Percentiles rank a stretch among this genome's conserved stretches.
These are phyloP conservation scores for Linum trigynum DNA, from an alignment of 345 rosid species.

Conservation along the genomic window DNA sequence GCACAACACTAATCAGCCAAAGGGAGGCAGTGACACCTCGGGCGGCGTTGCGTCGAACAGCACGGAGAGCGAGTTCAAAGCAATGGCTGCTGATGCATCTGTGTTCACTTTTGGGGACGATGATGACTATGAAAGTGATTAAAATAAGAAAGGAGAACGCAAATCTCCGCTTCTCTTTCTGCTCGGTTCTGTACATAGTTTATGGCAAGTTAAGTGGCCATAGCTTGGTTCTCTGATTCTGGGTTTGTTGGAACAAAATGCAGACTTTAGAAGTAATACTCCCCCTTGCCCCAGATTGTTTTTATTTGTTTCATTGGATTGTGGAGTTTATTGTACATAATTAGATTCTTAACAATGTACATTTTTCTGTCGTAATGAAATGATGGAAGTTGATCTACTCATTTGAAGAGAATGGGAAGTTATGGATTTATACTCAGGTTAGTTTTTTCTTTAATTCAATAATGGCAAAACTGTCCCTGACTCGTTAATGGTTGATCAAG, in stretches of 20 bases:
- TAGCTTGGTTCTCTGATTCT: no score
- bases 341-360: not conserved
- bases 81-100: conserved; percentile 83
- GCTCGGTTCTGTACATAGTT: not conserved
- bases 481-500: no score
- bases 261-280: not conserved
- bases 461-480: not conserved
- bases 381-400: not conserved
- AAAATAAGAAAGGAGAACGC: conserved; percentile 1
- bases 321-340: not conserved
- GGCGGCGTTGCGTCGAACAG: conserved; percentile 11
- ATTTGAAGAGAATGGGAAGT: no score
- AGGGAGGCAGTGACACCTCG: conserved; percentile 17
- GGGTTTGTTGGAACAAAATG: no score
- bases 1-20: conserved; percentile 15
- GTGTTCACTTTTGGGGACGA: conserved; percentile 85
- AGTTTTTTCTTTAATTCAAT: not conserved
- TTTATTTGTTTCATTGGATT: not conserved
- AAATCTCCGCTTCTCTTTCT: not conserved
- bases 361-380: not conserved
- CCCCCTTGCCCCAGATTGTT: not conserved
- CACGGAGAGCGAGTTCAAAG: conserved; percentile 51
- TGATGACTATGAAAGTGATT: conserved; percentile 72
- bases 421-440: no score
- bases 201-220: no score